Base-by-base conservation (phyloP, 108 stramenopile genomes). In the Skeletonema costatum region DNA sequence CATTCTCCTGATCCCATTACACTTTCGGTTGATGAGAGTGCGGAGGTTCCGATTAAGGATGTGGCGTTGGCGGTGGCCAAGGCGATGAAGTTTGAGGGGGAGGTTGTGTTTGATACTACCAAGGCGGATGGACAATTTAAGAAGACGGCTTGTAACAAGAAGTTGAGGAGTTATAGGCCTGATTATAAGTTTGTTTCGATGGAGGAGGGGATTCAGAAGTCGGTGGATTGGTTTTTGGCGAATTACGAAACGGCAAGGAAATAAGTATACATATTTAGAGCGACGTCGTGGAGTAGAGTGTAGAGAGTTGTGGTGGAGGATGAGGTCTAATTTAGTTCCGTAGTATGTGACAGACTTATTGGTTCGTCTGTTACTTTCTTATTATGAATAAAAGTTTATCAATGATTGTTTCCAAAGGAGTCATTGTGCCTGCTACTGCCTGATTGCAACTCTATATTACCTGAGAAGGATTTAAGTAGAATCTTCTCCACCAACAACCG, bases 121-220 rank as follows among this genome's bases (percentile, higher is more conserved):
- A 97, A 99, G 87, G 89, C 95, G 14, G 99, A 99, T 84, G 99
- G 99, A 35, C 99, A 99, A 83, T 97, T 92, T 87, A 98, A 98
- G 90, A 99, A 99, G 89, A 99, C 99, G 33, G 98, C 98, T 9
- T 82, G 87, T 78, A 99, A 99, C 83, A 91, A 86, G 41, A 98
- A 97, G 82, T 85, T 99, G 70, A 88, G 96, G 59, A 71, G 68
- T 59, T 86, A 85, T 70, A 71, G 82, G 42, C 97, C 99, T 29
- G 98, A 97, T 82, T 98, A 97, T 79, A 80, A 98, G 71, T 99
- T 99, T 87, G 95, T 92, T 5, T 66, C 90, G 17, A 97, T 99
- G 56, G 86, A 90, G 65, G 97, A 98, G 66, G 99, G 97, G 7
- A 81, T 95, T 42, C 90, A 95, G 74, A 89, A 94, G 85, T 71